Evolutionary conservation across 495 filamentous ascomycete species (phyloP), one percentile per base, ranked within the genome.

Genomic region (Coniosporium apollinis): DNA sequence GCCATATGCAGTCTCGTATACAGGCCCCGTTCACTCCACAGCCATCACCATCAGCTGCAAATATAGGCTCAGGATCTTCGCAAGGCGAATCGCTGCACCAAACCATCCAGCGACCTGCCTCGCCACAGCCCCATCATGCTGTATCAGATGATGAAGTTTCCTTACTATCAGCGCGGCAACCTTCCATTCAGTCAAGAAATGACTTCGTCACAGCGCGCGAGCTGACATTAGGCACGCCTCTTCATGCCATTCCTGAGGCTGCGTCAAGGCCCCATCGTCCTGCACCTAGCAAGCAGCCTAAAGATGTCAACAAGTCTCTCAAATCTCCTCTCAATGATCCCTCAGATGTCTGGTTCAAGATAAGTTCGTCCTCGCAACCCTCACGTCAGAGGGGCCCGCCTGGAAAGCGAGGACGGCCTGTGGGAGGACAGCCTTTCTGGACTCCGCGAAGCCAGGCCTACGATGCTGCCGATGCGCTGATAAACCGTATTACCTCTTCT

Each of bases 271-370:
- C 41, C 13, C 34, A 29, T 8, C 36, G 44, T 2, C 34, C 14
- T 13, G 1, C 5, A 17, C 36, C 34, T 3, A 30, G 20, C n/a
- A 35, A 37, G 18, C 34, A 46, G 19, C 48, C 34, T 16, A 31
- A n/a, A n/a, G 37, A 36, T 14, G 16, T 48, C 1, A 49, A 60
- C 24, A 53, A 50, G 33, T 52, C 52, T 11, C 59, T 62, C 38
- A 41, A 55, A 3, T 40, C 56, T 7, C 59, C 61, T 5, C 32
- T 56, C 9, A 34, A 42, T 16, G 46, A 53, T 6, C 34, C 30
- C 18, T 9, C 9, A 13, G 17, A n/a, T 14, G 17, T 19, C 1
- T 32, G 30, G 30, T 32, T 32, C 30, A 8, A 32, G 9, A 13
- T n/a, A n/a, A n/a, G n/a, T n/a, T n/a, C 30, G 9, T 17, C 8